Base-by-base conservation (phyloP, 371 early-diverging fungal genomes). In the Paraphysoderma sedebokerense region DNA sequence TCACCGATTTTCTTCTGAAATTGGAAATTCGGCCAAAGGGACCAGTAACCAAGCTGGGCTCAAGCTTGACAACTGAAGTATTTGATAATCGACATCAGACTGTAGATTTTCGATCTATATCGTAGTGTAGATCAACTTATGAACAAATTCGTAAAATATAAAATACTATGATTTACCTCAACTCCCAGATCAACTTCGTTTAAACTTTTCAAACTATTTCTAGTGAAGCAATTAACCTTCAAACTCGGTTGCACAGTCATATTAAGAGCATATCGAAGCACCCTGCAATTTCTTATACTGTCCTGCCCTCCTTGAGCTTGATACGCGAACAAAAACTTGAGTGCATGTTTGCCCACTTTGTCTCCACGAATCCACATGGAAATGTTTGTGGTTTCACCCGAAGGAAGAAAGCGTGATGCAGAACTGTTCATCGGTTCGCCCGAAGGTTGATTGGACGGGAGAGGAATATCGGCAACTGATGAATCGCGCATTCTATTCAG, bases 361-460 rank as follows among this genome's bases (percentile, higher is more conserved):
- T 90, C 92, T 3, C 87, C 90, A 13, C 92, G 79, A 15, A 91
- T 60, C 88, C 88, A 92, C 29, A 89, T 53, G 0, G 92, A 90
- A 1, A 95, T 68, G 0, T 65, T 52, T 1, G 81, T 74, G 0
- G 82, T 78, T 39, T 68, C 67, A 0, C 85, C 87, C 0, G 92
- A 74, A 1, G 56, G 72, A 17, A 91, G 68, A 73, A 17, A 47
- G 54, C 47, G 26, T 60, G 61, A n/a, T 56, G 57, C 23, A 49
- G 37, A 9, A 49, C 37, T 4, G 32, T 38, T 17, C 51, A 4
- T 33, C 23, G 8, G 22, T 35, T 0, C 60, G 46, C 6, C 39
- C 27, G 15, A 48, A 47, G 38, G 47, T 48, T 26, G 48, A 56
- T 59, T 49, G 12, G 7, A 7, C 19, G 8, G 31, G 4, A 20